Evolutionary conservation across 768 basidiomycete species (phyloP), one percentile per base, ranked within the genome.

Genomic region (Pleurotus tuber-regium): DNA sequence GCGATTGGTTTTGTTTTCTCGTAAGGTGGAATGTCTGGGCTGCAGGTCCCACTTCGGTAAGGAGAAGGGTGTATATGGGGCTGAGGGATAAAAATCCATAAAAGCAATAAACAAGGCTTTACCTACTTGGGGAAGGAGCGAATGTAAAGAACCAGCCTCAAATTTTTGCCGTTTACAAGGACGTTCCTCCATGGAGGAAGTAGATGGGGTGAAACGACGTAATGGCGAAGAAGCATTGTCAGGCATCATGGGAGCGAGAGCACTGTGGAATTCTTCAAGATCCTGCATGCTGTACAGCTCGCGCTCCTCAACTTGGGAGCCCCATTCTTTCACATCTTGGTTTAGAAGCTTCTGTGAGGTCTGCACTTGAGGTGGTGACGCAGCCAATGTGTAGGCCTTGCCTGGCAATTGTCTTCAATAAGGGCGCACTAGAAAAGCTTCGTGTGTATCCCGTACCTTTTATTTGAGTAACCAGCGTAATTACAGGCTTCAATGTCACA

Each of bases 71-170:
- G 57, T 14, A 71, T 54, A 52, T 74, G 73, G 2, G 74, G 75
- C 74, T 75, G 44, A 4, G 28, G 12, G 12, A 26, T 28, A 52
- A 11, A 35, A 43, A 43, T 51, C 57, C 26, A 53, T 58, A 33
- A 50, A 61, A 19, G 53, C 56, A 51, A 59, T 59, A 61, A 51
- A 57, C 59, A n/a, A 57, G 59, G 48, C 46, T 30, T 40, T 29
- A 62, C 70, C 33, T 46, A 81, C 81, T 67, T 75, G 75, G 14
- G 79, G 74, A 50, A 83, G 70, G 28, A 73, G 44, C 35, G 62
- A 55, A 49, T 69, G 59, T 26, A 80, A 61, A 2, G 70, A 63
- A 2, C 60, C 61, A n/a, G 51, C 35, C 48, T 73, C 68, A 10
- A 75, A 48, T 40, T 68, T 72, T 46, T 59, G 62, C 35, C 61